A percentile compares a stretch with the other conserved stretches of the same genome.
Evolutionary conservation across 306 rosid genomes (phyloP).

Genomic region (Cucumis sativus): DNA sequence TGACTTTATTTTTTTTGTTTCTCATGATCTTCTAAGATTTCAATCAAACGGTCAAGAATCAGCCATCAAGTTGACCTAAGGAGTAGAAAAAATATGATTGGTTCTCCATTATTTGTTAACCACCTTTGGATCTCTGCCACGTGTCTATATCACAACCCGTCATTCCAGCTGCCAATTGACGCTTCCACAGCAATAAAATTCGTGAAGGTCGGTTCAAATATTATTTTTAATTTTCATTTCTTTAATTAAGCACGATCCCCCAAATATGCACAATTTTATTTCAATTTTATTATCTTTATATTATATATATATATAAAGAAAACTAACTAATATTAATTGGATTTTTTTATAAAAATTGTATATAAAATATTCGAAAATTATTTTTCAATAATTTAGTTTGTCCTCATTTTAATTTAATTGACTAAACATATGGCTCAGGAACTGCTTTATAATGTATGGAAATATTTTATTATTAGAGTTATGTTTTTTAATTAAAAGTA

Average conservation of each 20-base stretch:
- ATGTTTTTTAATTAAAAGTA: background rate
- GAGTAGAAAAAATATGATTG: background rate
- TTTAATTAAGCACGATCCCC: constrained; percentile 4
- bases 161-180: background rate
- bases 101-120: background rate
- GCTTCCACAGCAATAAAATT: background rate
- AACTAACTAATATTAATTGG: background rate
- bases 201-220: constrained; percentile 2
- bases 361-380: background rate
- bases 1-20: background rate
- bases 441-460: background rate
- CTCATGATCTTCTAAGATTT: background rate
- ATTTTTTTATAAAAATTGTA: background rate
- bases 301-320: background rate
- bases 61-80: background rate
- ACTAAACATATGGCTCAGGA: background rate
- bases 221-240: background rate
- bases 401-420: background rate
- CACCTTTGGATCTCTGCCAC: constrained; percentile 3
- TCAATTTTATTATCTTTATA: too few relatives aligned
- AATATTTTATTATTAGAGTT: background rate
- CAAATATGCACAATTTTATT: background rate
- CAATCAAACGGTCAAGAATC: background rate
- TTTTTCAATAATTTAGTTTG: background rate
- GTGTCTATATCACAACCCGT: background rate